phyloP scores from a whole-genome alignment of 345 rosid genomes.

The Gossypium australe region DNA sequence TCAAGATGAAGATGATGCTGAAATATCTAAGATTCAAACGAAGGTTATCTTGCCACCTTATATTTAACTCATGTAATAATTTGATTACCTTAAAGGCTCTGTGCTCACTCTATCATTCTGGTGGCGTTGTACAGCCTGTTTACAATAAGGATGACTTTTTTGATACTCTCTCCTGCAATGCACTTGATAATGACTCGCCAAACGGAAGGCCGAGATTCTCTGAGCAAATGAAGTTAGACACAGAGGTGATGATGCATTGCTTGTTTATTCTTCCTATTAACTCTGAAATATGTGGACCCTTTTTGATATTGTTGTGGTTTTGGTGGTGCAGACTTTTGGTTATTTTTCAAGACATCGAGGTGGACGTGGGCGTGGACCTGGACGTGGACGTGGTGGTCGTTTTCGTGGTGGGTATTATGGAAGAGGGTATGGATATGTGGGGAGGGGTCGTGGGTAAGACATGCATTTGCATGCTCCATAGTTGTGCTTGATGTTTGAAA shows the following conservation, averaged over 20 bases:
- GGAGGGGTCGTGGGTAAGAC: constrained; percentile 37
- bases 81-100: neutral
- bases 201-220: constrained; percentile 73
- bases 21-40: constrained; percentile 37
- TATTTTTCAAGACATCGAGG: constrained; percentile 54
- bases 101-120: neutral
- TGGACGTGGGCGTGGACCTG: constrained; percentile 40
- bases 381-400: constrained; percentile 32
- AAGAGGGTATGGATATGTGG: constrained; percentile 33
- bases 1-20: constrained; percentile 44
- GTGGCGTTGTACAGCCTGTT: constrained; percentile 44
- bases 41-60: constrained; percentile 32
- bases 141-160: constrained; percentile 94
- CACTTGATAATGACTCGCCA: constrained; percentile 43
- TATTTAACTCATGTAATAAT: constrained; percentile 8
- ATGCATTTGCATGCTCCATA: constrained; percentile 21
- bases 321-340: constrained; percentile 57
- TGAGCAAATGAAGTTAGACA: constrained; percentile 80
- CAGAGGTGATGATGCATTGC: constrained; percentile 51
- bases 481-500: constrained; percentile 3
- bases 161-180: constrained; percentile 67
- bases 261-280: neutral
- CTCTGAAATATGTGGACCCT: neutral
- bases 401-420: constrained; percentile 42
- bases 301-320: neutral